Percentiles rank a stretch among this genome's conserved stretches.
These are phyloP conservation scores for Candida glucosophila DNA, from an alignment of 1,139 yeast genomes.

Conservation along the genomic window DNA sequence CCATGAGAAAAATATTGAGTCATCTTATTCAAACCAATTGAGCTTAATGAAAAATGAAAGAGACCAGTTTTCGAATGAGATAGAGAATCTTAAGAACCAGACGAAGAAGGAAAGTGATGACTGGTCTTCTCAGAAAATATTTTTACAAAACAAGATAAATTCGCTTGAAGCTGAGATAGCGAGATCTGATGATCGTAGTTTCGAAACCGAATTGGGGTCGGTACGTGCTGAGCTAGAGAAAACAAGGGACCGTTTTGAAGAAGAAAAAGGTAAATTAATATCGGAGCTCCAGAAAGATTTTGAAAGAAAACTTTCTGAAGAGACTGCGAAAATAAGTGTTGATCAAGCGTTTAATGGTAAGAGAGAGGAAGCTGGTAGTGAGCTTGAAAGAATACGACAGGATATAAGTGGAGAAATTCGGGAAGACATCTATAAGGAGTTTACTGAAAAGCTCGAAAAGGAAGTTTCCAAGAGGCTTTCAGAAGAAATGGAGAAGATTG, in stretches of 20 bases:
- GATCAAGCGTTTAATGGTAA: slow-evolving; percentile 1
- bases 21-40: slow-evolving; percentile 6
- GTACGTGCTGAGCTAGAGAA: slow-evolving; percentile 6
- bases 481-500: slow-evolving; percentile 3
- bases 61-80: slow-evolving; percentile 1
- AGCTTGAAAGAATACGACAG: slow-evolving; percentile 14
- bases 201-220: no score
- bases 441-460: slow-evolving; percentile 6
- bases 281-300: slow-evolving; percentile 7
- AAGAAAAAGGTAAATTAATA: slow-evolving; percentile 10
- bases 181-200: no score
- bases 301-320: slow-evolving; percentile 9
- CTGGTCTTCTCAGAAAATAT: slow-evolving; percentile 7
- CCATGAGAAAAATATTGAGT: no score
- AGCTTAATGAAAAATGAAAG: slow-evolving; percentile 1
- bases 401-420: slow-evolving; percentile 11
- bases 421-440: no score
- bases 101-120: slow-evolving; percentile 5
- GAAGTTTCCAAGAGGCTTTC: slow-evolving; percentile 3
- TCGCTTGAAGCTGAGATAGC: no score
- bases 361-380: slow-evolving; percentile 4
- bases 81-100: slow-evolving; percentile 8
- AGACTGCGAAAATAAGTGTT: slow-evolving; percentile 1
- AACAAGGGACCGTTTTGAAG: slow-evolving; percentile 11
- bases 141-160: slow-evolving; percentile 5